Evolutionary conservation across 805 yeast genomes (phyloP), one percentile per base, ranked within the genome.

Genomic region (Candida vaughaniae): DNA sequence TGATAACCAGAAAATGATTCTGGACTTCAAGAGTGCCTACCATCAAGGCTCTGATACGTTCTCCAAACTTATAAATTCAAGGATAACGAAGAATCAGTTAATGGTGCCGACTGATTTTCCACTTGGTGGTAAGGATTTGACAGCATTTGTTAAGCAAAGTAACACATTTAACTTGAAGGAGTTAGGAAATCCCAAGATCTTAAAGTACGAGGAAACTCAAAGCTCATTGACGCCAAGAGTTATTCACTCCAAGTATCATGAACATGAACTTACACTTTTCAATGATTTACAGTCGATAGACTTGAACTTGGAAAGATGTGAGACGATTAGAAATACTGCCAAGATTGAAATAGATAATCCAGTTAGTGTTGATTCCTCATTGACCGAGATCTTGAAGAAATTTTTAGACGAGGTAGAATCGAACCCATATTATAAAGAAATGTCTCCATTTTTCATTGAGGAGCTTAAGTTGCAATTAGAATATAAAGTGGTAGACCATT

Each of bases 381-480:
- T 51, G 16, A 22, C 16, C 12, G 48, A 42, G 14, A 39, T 51
- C 3, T 25, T 51, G 31, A 25, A 35, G 8, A 35, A 26, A 6
- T 49, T 49, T 18, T 10, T 45, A 6, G 36, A 42, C 1, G 45
- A 43, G 16, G 30, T 30, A 20, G 36, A 45, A 35, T n/a, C 28
- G 3, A 52, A 53, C 22, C 48, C 52, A 2, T 61, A 59, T 38
- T 47, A 47, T 31, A 37, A 40, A 16, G 64, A 61, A 34, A 20
- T 60, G n/a, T 36, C 60, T 3, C 59, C 60, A 2, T 57, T 55
- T 38, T 54, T 60, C 40, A 22, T 48, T 3, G 53, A 55, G 12
- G 52, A 54, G 22, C 46, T 60, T 23, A 43, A 39, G 27, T 31
- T 55, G 8, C 60, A 56, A 41, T 31, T 56, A 12, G 31, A 48